These are phyloP conservation scores for Leishmania mexicana DNA, from an alignment of 208 protist genomes.

Conservation along the genomic window DNA sequence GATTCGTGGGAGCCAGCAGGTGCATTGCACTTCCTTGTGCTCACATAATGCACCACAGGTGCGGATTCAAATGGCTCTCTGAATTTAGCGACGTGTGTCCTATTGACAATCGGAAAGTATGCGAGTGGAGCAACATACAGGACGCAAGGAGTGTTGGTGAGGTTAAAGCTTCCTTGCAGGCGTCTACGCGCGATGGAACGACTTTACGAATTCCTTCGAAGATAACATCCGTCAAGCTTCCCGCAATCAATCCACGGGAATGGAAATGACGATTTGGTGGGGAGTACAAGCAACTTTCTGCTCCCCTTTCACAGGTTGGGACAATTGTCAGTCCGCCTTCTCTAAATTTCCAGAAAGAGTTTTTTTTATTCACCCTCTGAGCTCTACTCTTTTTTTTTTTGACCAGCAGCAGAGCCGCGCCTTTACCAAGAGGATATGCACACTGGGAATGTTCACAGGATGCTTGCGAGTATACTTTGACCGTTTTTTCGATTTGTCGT, in stretches of 20 bases:
- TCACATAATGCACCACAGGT: slow-evolving; percentile 72
- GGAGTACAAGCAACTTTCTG: neutral
- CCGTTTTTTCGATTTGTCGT: neutral
- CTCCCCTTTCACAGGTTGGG: neutral
- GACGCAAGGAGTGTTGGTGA: neutral
- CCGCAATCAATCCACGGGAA: neutral
- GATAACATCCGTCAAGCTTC: neutral
- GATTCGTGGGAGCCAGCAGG: slow-evolving; percentile 31
- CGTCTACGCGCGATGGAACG: neutral
- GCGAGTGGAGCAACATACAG: neutral
- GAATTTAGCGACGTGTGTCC: slow-evolving; percentile 64
- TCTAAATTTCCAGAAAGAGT: neutral
- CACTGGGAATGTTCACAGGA: neutral
- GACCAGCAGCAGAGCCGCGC: neutral
- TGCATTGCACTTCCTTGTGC: slow-evolving; percentile 69
- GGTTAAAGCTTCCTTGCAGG: neutral
- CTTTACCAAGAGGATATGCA: neutral
- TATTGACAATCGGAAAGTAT: slow-evolving; percentile 45
- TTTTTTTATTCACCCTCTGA: neutral
- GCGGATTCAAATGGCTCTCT: slow-evolving; percentile 71
- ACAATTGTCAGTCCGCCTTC: neutral
- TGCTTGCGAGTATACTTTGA: neutral
- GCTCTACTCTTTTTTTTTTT: neutral
- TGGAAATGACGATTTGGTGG: neutral
- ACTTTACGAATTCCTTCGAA: neutral